Base-by-base conservation (phyloP, 2,329 filamentous ascomycete species). In the Hymenoscyphus albidus region DNA sequence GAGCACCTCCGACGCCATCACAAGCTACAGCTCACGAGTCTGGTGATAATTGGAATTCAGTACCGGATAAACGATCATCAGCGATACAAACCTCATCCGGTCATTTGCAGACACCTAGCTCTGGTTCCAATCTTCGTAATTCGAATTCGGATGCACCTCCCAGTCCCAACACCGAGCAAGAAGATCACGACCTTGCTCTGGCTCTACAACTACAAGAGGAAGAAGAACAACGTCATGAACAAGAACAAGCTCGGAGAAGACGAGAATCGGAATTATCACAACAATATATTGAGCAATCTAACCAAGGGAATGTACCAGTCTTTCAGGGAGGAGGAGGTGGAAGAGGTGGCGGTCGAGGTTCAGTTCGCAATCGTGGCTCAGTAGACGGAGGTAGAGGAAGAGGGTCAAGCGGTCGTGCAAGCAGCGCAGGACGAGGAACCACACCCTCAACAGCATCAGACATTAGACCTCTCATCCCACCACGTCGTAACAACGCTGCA, bases 171-270 rank as follows among this genome's bases (percentile, higher is more conserved):
- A 78, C 82, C 68, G 82, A 89, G 78, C 84, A 96, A 80, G 87
- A 97, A 77, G 93, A 97, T 72, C 88, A 84, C 62, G 91, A 95
- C 66, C 78, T 97, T 38, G 95, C 95, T 0, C 82, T 98, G 2
- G 93, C 94, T 0, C 81, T 99, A 6, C 95, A 98, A 74, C 83
- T 97, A 0, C 94, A 98, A 75, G 95, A 98, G 73, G 93, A 97
- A 75, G 94, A 98, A 76, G 92, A 97, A 68, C 88, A 92, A 72
- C 84, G 87, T 14, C 86, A 93, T 68, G 84, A 85, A n/a, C 70
- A 74, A 6, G 83, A 86, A 59, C 83, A 87, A 59, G 85, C 84
- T 10, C 84, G 88, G 1, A 82, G 88, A 7, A 80, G 82, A 12
- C 81, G 86, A n/a, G 88, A 93, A 75, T 87, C 86, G 62, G 80